These are phyloP conservation scores for Teratosphaeria viscida DNA, from an alignment of 2,329 filamentous ascomycete genomes.

Conservation along the genomic window DNA sequence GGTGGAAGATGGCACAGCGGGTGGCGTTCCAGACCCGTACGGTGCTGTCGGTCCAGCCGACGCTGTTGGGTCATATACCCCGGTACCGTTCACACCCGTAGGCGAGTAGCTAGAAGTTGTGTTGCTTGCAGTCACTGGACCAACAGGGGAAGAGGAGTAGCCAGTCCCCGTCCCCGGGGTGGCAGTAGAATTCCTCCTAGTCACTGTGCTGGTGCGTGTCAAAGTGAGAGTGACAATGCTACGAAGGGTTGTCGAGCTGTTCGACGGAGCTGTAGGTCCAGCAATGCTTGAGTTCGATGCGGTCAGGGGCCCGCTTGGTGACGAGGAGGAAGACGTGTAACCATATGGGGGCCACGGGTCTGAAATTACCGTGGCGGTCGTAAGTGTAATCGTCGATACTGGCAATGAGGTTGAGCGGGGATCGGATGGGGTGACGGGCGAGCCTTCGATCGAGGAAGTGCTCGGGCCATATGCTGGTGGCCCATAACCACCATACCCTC, in stretches of 20 bases:
- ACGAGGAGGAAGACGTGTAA: not conserved
- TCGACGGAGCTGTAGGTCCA: not conserved
- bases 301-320: not conserved
- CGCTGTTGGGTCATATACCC: not conserved
- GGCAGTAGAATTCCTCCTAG: not conserved
- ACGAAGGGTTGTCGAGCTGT: not conserved
- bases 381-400: not conserved
- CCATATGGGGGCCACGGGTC: not conserved
- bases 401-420: not conserved
- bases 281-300: not conserved
- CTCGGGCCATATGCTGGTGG: not conserved
- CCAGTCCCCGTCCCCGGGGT: not conserved
- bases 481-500: not conserved
- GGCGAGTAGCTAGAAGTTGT: not conserved
- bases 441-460: slow-evolving; percentile 6
- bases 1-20: not conserved
- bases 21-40: not conserved
- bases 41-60: not conserved
- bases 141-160: not conserved
- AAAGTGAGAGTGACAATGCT: not conserved
- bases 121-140: not conserved
- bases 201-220: not conserved
- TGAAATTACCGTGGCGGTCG: not conserved
- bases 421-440: slow-evolving; percentile 1
- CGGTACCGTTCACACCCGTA: not conserved